Evolutionary conservation across 2,329 filamentous ascomycete genomes (phyloP), one percentile per base, ranked within the genome.

Genomic region (Trichoderma sp.): DNA sequence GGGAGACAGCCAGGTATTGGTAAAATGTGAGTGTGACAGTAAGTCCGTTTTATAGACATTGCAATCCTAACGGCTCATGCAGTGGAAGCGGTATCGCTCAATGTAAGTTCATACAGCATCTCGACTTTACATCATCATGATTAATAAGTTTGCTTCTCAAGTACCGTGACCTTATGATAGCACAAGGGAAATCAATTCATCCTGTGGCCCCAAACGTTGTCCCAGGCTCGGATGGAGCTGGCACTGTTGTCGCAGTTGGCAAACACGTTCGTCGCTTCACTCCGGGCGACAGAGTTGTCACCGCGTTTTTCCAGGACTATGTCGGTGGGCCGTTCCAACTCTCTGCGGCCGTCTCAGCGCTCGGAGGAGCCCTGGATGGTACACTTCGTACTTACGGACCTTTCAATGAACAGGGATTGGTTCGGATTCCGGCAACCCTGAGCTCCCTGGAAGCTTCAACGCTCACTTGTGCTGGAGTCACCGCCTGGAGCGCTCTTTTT

Each of bases 261-360:
- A 60, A 60, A 56, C 65, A 68, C 15, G 65, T 68, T 21, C 34
- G 53, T 60, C 36, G 65, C 53, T 68, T 68, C 56, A 24, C 24
- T 28, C 65, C 36, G 7, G 65, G 65, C 56, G 65, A 68, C 21
- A 68, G 65, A 68, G 65, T 68, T 60, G 53, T 60, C n/a, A 60
- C 65, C 0, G 28, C 65, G 3, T 68, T 60, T 21, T 60, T 68
- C 12, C 65, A 58, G 30, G 65, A 68, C 24, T 68, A 47, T 43
- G 24, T 30, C 21, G 65, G 34, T 7, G 65, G 65, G 6, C 53
- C 11, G n/a, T 32, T 32, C 36, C 53, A 68, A 12, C 24, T 26
- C 8, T 24, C 26, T 7, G 36, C 26, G 3, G 15, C 24, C 18
- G 2, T 28, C n/a, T 47, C 65, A 2, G 28, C 36, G 18, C 53